Conservation (phyloP, 257 asterid species). For the Ilex asprella region DNA sequence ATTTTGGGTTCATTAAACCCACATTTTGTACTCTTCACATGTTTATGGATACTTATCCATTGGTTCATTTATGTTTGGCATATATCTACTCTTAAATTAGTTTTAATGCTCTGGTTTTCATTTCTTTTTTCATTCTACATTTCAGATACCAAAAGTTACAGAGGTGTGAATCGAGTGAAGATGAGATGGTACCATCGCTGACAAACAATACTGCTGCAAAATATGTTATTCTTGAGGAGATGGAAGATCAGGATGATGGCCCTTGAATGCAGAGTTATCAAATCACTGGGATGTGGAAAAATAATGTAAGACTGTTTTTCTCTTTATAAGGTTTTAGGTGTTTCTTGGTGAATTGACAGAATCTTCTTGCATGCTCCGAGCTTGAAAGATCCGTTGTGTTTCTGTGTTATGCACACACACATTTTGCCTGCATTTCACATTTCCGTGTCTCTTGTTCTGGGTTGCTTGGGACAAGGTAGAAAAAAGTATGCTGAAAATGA, state of each 20-base stretch:
- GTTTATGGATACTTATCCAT: background rate
- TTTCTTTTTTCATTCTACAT: background rate
- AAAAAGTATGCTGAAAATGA: too few species aligned
- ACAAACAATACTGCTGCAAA: conserved; percentile 35
- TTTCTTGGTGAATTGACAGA: too few species aligned
- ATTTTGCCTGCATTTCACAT: too few species aligned
- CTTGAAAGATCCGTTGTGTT: too few species aligned
- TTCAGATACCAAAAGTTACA: conserved; percentile 68
- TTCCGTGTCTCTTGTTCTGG: too few species aligned
- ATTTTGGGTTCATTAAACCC: background rate
- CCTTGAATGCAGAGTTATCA: conserved; percentile 14
- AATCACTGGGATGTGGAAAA: too few species aligned
- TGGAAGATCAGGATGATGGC: conserved; percentile 60
- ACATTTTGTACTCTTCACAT: background rate
- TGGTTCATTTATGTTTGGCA: background rate
- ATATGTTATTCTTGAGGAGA: conserved; percentile 80
- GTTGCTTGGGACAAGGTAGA: too few species aligned
- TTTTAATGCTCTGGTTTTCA: background rate
- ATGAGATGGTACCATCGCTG: conserved; percentile 20
- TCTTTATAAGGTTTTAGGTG: too few species aligned
- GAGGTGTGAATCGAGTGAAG: conserved; percentile 39
- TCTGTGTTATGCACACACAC: too few species aligned
- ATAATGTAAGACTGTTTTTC: too few species aligned
- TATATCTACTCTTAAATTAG: background rate
- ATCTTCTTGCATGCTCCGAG: too few species aligned